These are phyloP conservation scores for Scutellospora calospora DNA, from an alignment of 371 early-diverging fungal genomes.

Conservation along the genomic window DNA sequence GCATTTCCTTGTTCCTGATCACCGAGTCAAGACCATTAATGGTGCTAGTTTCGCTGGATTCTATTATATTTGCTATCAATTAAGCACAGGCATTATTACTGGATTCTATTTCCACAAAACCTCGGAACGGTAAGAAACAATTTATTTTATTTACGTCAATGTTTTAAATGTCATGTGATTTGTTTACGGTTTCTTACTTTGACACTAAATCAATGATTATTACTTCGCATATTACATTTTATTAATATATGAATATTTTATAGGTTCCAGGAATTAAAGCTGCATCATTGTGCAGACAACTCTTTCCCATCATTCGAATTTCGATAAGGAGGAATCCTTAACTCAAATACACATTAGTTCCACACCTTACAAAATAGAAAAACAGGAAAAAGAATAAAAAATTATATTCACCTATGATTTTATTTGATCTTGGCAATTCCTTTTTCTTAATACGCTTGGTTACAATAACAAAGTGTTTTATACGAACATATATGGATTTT, in stretches of 20 bases:
- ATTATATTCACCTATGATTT: background rate
- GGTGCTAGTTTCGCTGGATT: constrained; percentile 97
- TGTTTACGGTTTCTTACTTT: no score
- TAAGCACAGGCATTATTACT: constrained; percentile 76
- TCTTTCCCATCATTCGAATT: constrained; percentile 71
- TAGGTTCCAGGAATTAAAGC: constrained; percentile 81
- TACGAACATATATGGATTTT: constrained; percentile 5
- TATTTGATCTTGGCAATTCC: background rate
- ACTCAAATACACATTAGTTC: background rate
- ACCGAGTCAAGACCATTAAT: constrained; percentile 80
- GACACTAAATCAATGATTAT: no score
- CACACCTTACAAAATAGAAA: background rate
- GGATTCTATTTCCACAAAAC: constrained; percentile 92
- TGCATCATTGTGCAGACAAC: constrained; percentile 69
- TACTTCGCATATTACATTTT: no score
- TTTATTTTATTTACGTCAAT: no score
- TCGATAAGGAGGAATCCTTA: constrained; percentile 54
- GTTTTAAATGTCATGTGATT: no score
- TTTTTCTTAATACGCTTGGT: background rate
- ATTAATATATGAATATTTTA: background rate
- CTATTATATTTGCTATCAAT: constrained; percentile 92
- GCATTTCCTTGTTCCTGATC: constrained; percentile 95
- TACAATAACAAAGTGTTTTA: background rate
- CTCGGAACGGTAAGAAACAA: constrained; percentile 70
- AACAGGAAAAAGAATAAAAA: constrained; percentile 17